Conservation (phyloP, 768 basidiomycete species). For the Tulasnella sp. region DNA sequence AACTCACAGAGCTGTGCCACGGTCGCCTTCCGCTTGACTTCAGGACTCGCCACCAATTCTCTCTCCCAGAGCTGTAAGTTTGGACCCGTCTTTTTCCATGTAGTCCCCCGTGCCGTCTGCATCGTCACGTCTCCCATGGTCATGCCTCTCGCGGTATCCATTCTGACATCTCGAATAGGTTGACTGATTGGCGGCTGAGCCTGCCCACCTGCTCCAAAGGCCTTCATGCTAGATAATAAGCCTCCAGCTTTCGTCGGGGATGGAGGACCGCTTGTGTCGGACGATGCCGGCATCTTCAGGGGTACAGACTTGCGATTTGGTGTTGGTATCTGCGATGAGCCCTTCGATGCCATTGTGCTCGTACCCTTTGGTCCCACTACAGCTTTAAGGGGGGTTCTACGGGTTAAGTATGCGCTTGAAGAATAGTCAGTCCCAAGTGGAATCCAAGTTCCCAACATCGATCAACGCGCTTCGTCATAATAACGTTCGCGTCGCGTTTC, state of each 20-base stretch:
- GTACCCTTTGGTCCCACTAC: no score
- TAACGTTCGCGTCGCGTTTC: no score
- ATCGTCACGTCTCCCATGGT: slow-evolving; percentile 43
- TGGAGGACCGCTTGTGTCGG: not conserved
- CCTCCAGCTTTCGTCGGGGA: not conserved
- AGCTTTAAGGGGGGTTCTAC: no score
- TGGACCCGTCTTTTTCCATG: slow-evolving; percentile 21
- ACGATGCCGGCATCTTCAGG: not conserved
- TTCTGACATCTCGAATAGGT: slow-evolving; percentile 43
- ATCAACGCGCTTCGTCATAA: no score
- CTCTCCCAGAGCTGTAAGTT: slow-evolving; percentile 66
- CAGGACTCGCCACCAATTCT: slow-evolving; percentile 69
- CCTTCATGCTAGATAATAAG: not conserved
- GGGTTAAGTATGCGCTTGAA: no score
- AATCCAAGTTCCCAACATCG: no score
- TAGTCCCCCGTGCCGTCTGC: slow-evolving; percentile 43
- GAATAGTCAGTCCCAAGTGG: no score
- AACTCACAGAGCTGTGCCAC: slow-evolving; percentile 85
- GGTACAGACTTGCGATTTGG: slow-evolving; percentile 9
- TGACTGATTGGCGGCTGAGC: slow-evolving; percentile 9
- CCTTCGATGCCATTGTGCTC: not conserved
- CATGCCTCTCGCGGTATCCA: slow-evolving; percentile 65
- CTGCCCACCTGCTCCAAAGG: not conserved
- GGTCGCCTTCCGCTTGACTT: slow-evolving; percentile 90
- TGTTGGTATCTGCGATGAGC: not conserved